Base-by-base conservation (phyloP, 163 green algal species). In the Prototheca cutis region DNA sequence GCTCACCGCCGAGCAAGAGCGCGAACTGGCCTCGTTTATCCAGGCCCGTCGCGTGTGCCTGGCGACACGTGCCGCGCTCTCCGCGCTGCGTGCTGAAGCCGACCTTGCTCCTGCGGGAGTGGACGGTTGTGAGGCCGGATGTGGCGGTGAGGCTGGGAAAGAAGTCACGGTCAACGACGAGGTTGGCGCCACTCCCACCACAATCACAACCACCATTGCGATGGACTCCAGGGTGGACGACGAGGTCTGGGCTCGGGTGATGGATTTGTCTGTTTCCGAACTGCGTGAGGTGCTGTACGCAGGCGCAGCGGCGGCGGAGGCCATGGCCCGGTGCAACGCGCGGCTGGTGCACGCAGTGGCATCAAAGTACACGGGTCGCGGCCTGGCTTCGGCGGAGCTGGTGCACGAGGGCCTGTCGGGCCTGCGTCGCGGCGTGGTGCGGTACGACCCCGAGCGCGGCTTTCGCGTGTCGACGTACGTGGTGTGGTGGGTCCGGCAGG, bases 401-500 rank as follows among this genome's bases (percentile, higher is more conserved):
- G 68, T 93, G n/a, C 65, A 75, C 3, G 89, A 94, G 71, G 91
- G 91, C 57, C 81, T 88, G 59, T 54, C 83, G 23, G 91, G 91
- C 4, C 80, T 98, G 39, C 65, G 86, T 61, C 67, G 58, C 28
- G 86, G 82, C 47, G 78, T 91, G 32, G 89, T 96, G 68, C 94
- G 91, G 68, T 99, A 95, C 73, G 88, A 98, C 55, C 66, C 77
- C 10, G 60, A 30, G 58, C 90, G 87, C 58, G 92, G 92, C 42
- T 98, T 91, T 81, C 92, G 93, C 70, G 96, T 99, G 70, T 89
- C 78, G 48, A 99, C 92, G 2, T 99, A 99, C 62, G 92, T 88
- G 19, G 84, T 95, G 63, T 98, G 88, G 93, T 99, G 92, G 92
- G 95, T 99, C 63, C 73, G 90, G 4, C 92, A 99, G 84, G 71